A percentile compares a stretch with the other conserved stretches of the same genome.
Evolutionary conservation across 257 asterid species (phyloP).

Genomic region (Scutellaria barbata): DNA sequence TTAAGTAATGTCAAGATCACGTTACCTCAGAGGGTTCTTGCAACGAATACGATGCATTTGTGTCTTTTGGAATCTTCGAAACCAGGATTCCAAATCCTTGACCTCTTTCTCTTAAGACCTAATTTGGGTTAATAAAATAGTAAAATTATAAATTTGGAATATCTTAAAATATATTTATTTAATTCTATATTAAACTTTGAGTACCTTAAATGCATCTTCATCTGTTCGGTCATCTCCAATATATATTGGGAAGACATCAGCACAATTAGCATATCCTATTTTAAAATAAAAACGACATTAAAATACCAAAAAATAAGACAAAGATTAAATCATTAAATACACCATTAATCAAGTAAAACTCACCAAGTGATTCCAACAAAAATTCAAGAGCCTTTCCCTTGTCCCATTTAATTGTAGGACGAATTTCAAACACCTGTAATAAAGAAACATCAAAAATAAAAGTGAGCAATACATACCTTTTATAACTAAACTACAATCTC

Average conservation of each 20-base stretch:
- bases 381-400: slow-evolving; percentile 98
- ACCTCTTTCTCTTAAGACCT: slow-evolving; percentile 80
- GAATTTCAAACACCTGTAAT: slow-evolving; percentile 86
- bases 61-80: slow-evolving; percentile 78
- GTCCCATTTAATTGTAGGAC: slow-evolving; percentile 97
- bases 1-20: background rate
- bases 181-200: background rate
- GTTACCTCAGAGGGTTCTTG: slow-evolving; percentile 90
- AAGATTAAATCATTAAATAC: background rate
- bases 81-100: slow-evolving; percentile 94
- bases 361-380: slow-evolving; percentile 85
- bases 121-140: background rate
- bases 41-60: slow-evolving; percentile 79
- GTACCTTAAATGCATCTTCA: slow-evolving; percentile 94
- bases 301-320: background rate
- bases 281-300: background rate
- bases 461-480: background rate
- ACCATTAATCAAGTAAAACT: slow-evolving; percentile 33
- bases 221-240: slow-evolving; percentile 93
- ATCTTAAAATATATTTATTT: background rate
- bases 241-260: slow-evolving; percentile 80
- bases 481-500: background rate
- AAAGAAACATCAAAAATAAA: slow-evolving; percentile 12
- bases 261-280: slow-evolving; percentile 72
- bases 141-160: too few species aligned